Conservation (phyloP, 2,329 filamentous ascomycete genomes). For the Kalaharituber pfeilii region DNA sequence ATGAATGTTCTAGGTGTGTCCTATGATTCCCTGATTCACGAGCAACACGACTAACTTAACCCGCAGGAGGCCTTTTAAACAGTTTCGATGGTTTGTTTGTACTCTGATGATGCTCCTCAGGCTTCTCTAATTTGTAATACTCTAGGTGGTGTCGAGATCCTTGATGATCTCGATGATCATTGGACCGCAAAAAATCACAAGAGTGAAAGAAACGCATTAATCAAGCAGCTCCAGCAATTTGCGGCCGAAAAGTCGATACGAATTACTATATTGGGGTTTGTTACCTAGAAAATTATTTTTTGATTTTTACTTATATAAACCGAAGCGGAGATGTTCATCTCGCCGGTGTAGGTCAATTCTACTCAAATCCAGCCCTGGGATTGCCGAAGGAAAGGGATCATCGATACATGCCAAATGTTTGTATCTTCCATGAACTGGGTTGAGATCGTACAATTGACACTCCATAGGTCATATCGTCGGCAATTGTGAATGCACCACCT, state of each 20-base stretch:
- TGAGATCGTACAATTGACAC: no score
- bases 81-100: slow-evolving; percentile 47
- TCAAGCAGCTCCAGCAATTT: slow-evolving; percentile 83
- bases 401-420: slow-evolving; percentile 76
- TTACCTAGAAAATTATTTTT: neutral
- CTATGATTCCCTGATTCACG: slow-evolving; percentile 34
- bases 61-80: neutral
- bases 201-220: slow-evolving; percentile 52
- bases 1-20: slow-evolving; percentile 62
- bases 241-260: slow-evolving; percentile 84
- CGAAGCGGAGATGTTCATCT: slow-evolving; percentile 82
- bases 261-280: slow-evolving; percentile 63
- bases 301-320: neutral
- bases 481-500: slow-evolving; percentile 82
- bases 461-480: slow-evolving; percentile 63
- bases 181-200: slow-evolving; percentile 97
- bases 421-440: neutral
- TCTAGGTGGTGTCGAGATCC: slow-evolving; percentile 55
- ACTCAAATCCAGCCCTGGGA: slow-evolving; percentile 68
- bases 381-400: slow-evolving; percentile 81
- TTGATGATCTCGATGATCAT: slow-evolving; percentile 87
- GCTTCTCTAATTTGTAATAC: neutral
- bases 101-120: neutral
- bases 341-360: slow-evolving; percentile 84
- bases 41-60: neutral